phyloP scores from a whole-genome alignment of 805 yeast genomes.

The Myxozyma neotropica region DNA sequence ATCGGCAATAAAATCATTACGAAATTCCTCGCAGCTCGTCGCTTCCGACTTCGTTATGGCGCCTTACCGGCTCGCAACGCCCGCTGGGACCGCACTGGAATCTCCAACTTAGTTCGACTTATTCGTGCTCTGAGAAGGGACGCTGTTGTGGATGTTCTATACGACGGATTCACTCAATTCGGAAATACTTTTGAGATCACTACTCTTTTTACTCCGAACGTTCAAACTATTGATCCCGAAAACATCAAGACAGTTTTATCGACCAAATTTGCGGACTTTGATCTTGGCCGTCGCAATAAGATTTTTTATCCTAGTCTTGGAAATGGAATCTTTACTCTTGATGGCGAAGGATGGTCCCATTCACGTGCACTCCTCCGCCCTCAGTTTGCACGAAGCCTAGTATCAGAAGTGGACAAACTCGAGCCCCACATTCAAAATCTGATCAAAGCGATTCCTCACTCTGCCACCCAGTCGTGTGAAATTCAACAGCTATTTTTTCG shows the following conservation, averaged over 20 bases:
- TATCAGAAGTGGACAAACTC: slow-evolving; percentile 33
- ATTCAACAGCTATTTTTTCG: slow-evolving; percentile 38
- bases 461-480: slow-evolving; percentile 32
- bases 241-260: slow-evolving; percentile 42
- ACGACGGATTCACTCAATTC: neutral
- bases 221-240: slow-evolving; percentile 37
- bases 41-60: neutral
- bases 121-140: neutral
- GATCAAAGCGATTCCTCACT: slow-evolving; percentile 13
- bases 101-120: neutral
- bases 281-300: slow-evolving; percentile 35
- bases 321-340: slow-evolving; percentile 44
- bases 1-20: neutral
- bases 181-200: neutral
- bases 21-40: neutral
- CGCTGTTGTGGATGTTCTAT: neutral
- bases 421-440: slow-evolving; percentile 38
- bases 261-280: slow-evolving; percentile 41
- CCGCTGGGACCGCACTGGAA: neutral
- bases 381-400: slow-evolving; percentile 43
- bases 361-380: slow-evolving; percentile 45
- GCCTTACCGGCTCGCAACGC: neutral
- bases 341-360: slow-evolving; percentile 44
- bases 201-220: neutral
- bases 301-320: slow-evolving; percentile 40